Conservation (phyloP, 352 stramenopile genomes). For the Phytophthora fragariaefolia region DNA sequence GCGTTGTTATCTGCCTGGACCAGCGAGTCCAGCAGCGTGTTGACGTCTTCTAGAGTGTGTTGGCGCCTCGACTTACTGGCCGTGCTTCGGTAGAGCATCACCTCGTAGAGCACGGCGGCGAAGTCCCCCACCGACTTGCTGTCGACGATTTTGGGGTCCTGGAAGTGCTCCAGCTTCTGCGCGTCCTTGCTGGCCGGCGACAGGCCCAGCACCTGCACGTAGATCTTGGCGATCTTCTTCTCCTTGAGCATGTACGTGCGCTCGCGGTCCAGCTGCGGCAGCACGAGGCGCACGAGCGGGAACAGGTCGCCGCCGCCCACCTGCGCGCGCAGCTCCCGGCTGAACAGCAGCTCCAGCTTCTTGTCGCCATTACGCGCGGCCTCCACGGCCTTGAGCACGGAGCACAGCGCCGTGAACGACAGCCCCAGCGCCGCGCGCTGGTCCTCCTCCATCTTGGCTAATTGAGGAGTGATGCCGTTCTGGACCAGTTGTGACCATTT, state of each 20-base stretch:
- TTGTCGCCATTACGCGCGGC: constrained; percentile 73
- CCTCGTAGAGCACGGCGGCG: constrained; percentile 74
- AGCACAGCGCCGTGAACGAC: constrained; percentile 79
- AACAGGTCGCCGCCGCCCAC: constrained; percentile 69
- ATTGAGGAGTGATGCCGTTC: constrained; percentile 13
- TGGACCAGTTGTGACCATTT: constrained; percentile 35
- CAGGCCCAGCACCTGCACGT: constrained; percentile 79
- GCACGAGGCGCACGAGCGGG: constrained; percentile 73
- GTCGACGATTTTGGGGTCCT: constrained; percentile 82
- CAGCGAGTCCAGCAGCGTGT: constrained; percentile 64
- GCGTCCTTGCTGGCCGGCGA: constrained; percentile 66
- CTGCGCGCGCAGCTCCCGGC: constrained; percentile 57
- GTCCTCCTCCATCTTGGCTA: constrained; percentile 18
- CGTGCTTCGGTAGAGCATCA: constrained; percentile 71
- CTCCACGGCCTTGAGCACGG: constrained; percentile 74
- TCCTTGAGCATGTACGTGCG: constrained; percentile 90
- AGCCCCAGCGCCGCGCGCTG: constrained; percentile 43
- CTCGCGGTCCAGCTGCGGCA: constrained; percentile 85
- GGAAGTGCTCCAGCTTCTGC: constrained; percentile 83
- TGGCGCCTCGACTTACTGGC: constrained; percentile 43
- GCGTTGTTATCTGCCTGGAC: constrained; percentile 53
- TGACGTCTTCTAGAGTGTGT: constrained; percentile 71
- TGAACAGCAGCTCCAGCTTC: constrained; percentile 85
- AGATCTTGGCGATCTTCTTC: constrained; percentile 86
- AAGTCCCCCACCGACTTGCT: constrained; percentile 87